phyloP scores from a whole-genome alignment of 164 flowering plant genomes.

The Dillenia suffruticosa region DNA sequence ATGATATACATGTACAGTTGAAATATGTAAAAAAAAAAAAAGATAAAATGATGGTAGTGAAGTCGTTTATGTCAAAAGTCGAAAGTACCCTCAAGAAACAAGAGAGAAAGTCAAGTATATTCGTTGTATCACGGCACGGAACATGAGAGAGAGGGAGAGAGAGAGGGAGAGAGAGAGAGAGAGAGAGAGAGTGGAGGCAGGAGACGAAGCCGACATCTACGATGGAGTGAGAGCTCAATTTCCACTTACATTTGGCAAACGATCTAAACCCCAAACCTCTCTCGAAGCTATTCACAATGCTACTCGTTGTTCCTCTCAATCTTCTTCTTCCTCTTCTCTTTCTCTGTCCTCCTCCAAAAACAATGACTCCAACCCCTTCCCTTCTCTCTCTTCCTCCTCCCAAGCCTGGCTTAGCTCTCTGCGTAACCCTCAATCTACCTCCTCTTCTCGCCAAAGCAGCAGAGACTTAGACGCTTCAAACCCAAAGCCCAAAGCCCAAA shows the following conservation, averaged over 20 bases:
- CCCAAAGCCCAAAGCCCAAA: too few relatives aligned
- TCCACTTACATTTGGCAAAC: slow-evolving; percentile 85
- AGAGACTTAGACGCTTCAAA: background rate
- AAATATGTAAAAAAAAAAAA: too few relatives aligned
- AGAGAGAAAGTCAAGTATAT: too few relatives aligned
- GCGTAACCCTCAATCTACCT: slow-evolving; percentile 29
- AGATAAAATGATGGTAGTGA: too few relatives aligned
- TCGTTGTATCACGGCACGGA: too few relatives aligned
- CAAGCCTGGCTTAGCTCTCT: slow-evolving; percentile 45
- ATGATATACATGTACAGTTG: too few relatives aligned
- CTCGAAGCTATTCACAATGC: slow-evolving; percentile 72
- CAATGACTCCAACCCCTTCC: slow-evolving; percentile 11
- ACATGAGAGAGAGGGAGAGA: too few relatives aligned
- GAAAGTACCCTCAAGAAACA: too few relatives aligned
- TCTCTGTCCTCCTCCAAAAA: slow-evolving; percentile 1
- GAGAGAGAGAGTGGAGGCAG: slow-evolving; percentile 14
- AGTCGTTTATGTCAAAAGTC: too few relatives aligned
- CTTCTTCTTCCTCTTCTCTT: background rate
- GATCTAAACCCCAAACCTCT: slow-evolving; percentile 59
- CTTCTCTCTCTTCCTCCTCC: slow-evolving; percentile 55
- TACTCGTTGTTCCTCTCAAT: slow-evolving; percentile 49
- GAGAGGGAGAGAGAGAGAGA: too few relatives aligned
- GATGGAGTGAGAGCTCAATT: slow-evolving; percentile 80
- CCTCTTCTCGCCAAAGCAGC: background rate
- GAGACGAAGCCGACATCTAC: slow-evolving; percentile 76